These are phyloP conservation scores for Penicillium sp. DNA, from an alignment of 2,329 filamentous ascomycete genomes.

Conservation along the genomic window DNA sequence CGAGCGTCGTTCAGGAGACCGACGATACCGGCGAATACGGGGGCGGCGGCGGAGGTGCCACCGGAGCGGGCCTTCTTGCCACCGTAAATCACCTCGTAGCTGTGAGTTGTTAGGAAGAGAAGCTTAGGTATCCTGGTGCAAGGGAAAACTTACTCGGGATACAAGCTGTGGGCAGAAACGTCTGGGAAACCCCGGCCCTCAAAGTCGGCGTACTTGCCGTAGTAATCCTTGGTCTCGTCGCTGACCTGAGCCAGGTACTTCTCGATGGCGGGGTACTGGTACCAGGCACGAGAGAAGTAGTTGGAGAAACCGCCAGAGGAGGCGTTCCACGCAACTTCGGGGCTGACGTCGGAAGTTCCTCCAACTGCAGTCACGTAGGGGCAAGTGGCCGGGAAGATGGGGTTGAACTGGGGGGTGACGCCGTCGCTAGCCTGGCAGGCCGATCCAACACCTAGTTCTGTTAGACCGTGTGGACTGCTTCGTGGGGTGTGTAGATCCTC, in stretches of 20 bases:
- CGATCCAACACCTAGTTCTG: conserved; percentile 53
- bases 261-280: conserved; percentile 50
- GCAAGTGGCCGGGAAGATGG: conserved; percentile 67
- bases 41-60: conserved; percentile 50
- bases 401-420: conserved; percentile 56
- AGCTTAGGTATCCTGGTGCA: conserved; percentile 32
- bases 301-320: conserved; percentile 55
- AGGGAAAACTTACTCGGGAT: conserved; percentile 47
- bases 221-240: conserved; percentile 39
- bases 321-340: conserved; percentile 52
- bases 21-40: conserved; percentile 59
- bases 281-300: conserved; percentile 52
- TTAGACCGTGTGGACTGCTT: background rate
- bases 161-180: conserved; percentile 60
- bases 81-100: conserved; percentile 18
- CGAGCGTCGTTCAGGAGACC: conserved; percentile 62
- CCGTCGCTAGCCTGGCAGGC: conserved; percentile 64
- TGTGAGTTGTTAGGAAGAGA: background rate
- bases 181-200: conserved; percentile 58
- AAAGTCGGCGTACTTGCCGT: conserved; percentile 52
- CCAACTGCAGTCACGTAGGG: conserved; percentile 70
- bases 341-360: conserved; percentile 54
- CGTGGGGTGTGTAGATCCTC: background rate
- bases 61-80: conserved; percentile 18
- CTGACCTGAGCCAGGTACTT: conserved; percentile 48